Evolutionary conservation across 2,329 filamentous ascomycete species (phyloP).

Genomic region (Cladophialophora immunda): DNA sequence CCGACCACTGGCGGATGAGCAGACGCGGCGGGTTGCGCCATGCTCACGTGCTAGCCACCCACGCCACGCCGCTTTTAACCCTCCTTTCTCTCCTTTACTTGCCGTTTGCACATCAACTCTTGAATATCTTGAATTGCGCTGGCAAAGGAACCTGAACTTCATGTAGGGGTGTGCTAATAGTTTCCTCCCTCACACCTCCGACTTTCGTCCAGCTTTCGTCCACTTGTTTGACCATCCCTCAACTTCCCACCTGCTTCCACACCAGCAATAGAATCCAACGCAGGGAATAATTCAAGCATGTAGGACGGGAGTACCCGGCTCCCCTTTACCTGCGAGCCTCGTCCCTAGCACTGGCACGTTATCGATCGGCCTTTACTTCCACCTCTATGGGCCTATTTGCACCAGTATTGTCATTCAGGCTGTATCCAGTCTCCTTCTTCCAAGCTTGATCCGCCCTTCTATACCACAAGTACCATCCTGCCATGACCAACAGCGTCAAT

Average conservation of each 20-base stretch:
- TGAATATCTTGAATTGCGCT: too few relatives aligned
- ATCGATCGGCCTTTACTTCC: not conserved
- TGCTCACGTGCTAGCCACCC: not conserved
- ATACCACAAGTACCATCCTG: not conserved
- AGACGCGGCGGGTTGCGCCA: constrained; percentile 3
- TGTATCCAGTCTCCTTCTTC: not conserved
- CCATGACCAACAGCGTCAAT: not conserved
- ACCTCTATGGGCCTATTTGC: not conserved
- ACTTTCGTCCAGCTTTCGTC: too few relatives aligned
- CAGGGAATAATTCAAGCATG: too few relatives aligned
- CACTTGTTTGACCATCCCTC: too few relatives aligned
- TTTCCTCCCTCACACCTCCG: too few relatives aligned
- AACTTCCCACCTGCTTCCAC: too few relatives aligned
- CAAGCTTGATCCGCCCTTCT: not conserved
- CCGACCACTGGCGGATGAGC: constrained; percentile 1
- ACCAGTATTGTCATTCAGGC: not conserved
- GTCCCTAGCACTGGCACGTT: not conserved
- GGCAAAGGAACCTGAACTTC: too few relatives aligned
- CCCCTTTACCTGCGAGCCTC: too few relatives aligned
- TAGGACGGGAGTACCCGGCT: too few relatives aligned
- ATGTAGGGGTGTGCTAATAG: too few relatives aligned
- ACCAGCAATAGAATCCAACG: too few relatives aligned
- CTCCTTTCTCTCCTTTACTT: not conserved
- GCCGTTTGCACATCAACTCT: too few relatives aligned
- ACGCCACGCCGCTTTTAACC: not conserved